Evolutionary conservation across 345 rosid genomes (phyloP).

Genomic region (Adansonia digitata): DNA sequence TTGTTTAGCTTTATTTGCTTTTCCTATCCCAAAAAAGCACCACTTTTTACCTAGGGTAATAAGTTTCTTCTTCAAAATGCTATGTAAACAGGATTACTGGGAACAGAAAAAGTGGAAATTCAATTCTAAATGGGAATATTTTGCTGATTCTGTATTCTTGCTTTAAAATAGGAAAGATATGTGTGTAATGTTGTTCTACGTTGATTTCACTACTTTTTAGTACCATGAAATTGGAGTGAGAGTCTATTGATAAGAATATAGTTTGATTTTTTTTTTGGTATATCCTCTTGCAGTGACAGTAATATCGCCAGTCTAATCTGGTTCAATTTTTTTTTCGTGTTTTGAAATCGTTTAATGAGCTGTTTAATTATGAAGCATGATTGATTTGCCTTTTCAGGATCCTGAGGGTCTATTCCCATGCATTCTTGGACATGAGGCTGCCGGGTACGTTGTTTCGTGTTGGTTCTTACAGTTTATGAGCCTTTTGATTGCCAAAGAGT

Average conservation of each 20-base stretch:
- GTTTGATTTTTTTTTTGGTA: not conserved
- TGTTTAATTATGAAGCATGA: not conserved
- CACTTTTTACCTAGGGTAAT: not conserved
- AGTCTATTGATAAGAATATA: not conserved
- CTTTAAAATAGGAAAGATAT: not conserved
- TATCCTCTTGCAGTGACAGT: not conserved
- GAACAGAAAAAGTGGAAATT: not conserved
- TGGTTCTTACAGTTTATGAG: constrained; percentile 1
- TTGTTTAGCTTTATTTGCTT: not conserved
- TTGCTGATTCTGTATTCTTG: not conserved
- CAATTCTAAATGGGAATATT: not conserved
- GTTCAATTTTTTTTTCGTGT: not conserved
- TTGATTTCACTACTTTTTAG: not conserved
- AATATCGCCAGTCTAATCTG: not conserved
- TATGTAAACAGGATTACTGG: not conserved
- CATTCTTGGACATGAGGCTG: constrained; percentile 97
- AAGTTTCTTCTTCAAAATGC: not conserved
- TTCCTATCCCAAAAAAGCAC: not conserved
- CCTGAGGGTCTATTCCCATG: constrained; percentile 97
- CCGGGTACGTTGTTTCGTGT: constrained; percentile 51
- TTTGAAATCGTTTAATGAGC: not conserved
- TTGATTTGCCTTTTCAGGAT: constrained; percentile 46
- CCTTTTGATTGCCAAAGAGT: not conserved
- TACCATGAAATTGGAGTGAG: not conserved
- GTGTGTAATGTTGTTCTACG: not conserved